Evolutionary conservation across 331 rosid genomes (phyloP).

Genomic region (Telfairia occidentalis): DNA sequence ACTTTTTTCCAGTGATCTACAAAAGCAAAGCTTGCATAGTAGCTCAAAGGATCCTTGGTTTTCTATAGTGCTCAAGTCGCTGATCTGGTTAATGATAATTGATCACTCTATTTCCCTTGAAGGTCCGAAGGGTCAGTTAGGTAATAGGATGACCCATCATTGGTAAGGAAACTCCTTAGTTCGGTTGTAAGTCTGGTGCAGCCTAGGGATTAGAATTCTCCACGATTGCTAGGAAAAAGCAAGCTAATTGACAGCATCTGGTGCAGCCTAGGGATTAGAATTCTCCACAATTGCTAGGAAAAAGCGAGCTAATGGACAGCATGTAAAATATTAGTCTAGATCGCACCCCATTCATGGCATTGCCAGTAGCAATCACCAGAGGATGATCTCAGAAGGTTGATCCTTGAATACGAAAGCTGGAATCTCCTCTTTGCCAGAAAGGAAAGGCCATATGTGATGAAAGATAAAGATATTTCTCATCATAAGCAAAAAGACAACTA

Average conservation of each 20-base stretch:
- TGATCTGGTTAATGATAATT: background rate
- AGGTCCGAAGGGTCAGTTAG: background rate
- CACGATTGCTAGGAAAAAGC: background rate
- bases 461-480: background rate
- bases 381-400: too few species aligned
- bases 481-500: background rate
- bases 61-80: background rate
- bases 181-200: background rate
- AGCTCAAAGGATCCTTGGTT: background rate
- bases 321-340: too few species aligned
- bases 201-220: background rate
- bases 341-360: too few species aligned
- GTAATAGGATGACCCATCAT: background rate
- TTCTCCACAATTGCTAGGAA: background rate
- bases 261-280: background rate
- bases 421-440: too few species aligned
- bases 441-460: too few species aligned
- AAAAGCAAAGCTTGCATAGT: background rate
- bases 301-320: background rate
- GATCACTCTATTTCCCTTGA: background rate
- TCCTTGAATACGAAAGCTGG: too few species aligned
- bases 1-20: background rate
- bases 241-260: background rate
- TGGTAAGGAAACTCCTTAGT: conserved; percentile 2
- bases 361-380: too few species aligned